Evolutionary conservation across 1,139 yeast genomes (phyloP).

Genomic region (Schwanniomyces etchellsii): DNA sequence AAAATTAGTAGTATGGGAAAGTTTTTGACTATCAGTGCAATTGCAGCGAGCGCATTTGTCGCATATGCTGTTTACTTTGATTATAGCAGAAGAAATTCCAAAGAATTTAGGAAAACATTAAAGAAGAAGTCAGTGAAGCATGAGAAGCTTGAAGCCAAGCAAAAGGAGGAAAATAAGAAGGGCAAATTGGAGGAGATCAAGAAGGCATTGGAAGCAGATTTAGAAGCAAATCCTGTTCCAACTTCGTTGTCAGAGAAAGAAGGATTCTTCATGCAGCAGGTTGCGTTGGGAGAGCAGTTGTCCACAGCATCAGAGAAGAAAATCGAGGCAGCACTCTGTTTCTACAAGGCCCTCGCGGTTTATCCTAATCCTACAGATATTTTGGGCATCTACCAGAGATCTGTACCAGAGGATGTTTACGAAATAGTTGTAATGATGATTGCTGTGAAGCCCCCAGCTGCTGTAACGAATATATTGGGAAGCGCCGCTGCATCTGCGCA

Average conservation of each 20-base stretch:
- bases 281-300: constrained; percentile 76
- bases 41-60: constrained; percentile 50
- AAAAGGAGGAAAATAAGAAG: constrained; percentile 55
- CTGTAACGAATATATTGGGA: constrained; percentile 65
- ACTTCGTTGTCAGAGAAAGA: constrained; percentile 66
- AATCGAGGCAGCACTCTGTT: constrained; percentile 78
- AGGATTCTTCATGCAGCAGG: constrained; percentile 73
- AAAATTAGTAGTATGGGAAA: constrained; percentile 34
- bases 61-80: constrained; percentile 90
- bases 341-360: constrained; percentile 91
- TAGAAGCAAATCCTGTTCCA: constrained; percentile 72
- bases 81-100: constrained; percentile 78
- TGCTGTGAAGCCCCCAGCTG: constrained; percentile 82
- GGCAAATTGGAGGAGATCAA: constrained; percentile 57
- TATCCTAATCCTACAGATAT: constrained; percentile 94
- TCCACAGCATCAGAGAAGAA: constrained; percentile 54
- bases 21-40: constrained; percentile 44
- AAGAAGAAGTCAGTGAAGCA: constrained; percentile 59
- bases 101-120: constrained; percentile 74
- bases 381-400: constrained; percentile 81
- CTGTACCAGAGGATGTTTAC: constrained; percentile 75
- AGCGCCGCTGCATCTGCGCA: constrained; percentile 13
- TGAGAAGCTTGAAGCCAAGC: constrained; percentile 50
- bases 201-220: constrained; percentile 56
- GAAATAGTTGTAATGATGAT: constrained; percentile 84